Percentiles rank a stretch among this genome's conserved stretches.
Conservation (phyloP, 2,329 filamentous ascomycete genomes). For the Conoideocrella luteorostrata region DNA sequence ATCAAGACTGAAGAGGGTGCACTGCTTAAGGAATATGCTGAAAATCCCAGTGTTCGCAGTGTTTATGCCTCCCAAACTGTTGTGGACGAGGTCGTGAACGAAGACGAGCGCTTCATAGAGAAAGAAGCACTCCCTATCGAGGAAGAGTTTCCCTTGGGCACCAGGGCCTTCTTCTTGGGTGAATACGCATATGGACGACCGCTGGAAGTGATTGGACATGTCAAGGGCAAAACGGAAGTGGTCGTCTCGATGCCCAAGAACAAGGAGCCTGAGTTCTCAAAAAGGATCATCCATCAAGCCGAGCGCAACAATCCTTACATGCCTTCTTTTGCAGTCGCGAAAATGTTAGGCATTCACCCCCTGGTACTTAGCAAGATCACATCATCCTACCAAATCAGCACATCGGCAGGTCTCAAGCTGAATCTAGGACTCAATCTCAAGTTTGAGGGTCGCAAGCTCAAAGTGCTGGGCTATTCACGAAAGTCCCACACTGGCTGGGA, state of each 20-base stretch:
- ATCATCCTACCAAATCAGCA: constrained; percentile 80
- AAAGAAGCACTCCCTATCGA: constrained; percentile 79
- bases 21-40: constrained; percentile 85
- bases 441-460: constrained; percentile 91
- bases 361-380: constrained; percentile 93
- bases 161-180: constrained; percentile 86
- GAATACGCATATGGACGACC: constrained; percentile 90
- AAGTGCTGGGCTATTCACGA: constrained; percentile 91
- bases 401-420: constrained; percentile 70
- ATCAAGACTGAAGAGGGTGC: constrained; percentile 86
- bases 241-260: constrained; percentile 66
- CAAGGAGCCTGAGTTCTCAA: constrained; percentile 77
- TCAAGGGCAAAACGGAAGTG: constrained; percentile 68
- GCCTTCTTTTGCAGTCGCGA: constrained; percentile 84
- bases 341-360: constrained; percentile 72
- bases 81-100: constrained; percentile 83
- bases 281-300: constrained; percentile 62
- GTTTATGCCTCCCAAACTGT: constrained; percentile 89
- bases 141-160: constrained; percentile 80
- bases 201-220: constrained; percentile 72
- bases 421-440: constrained; percentile 95
- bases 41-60: constrained; percentile 76
- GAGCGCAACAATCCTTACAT: constrained; percentile 69
- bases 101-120: constrained; percentile 90
- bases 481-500: constrained; percentile 88